These are phyloP conservation scores for Spongiforma sp. DNA, from an alignment of 1,284 basidiomycete genomes.

Conservation along the genomic window DNA sequence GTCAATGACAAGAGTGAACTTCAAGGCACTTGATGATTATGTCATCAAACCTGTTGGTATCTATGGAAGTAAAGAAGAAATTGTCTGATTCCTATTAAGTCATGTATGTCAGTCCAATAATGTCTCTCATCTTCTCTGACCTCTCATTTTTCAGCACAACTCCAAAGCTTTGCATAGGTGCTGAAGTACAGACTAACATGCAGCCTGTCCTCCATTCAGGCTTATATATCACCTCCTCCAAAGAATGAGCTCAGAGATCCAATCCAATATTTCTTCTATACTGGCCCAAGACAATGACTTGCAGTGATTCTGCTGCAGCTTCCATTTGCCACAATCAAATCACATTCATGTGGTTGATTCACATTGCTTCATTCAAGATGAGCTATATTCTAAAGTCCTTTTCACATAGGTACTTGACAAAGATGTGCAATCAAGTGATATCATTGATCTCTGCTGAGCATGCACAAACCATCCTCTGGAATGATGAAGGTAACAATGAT, in stretches of 20 bases:
- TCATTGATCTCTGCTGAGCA: conserved; percentile 54
- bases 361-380: background rate
- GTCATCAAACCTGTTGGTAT: conserved; percentile 55
- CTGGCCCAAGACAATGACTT: conserved; percentile 67
- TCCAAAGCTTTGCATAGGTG: conserved; percentile 28
- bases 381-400: background rate
- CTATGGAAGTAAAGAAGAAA: conserved; percentile 57
- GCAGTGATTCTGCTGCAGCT: conserved; percentile 54
- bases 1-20: conserved; percentile 58
- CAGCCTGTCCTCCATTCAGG: conserved; percentile 51
- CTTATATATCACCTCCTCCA: conserved; percentile 47
- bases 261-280: conserved; percentile 53
- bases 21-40: conserved; percentile 50
- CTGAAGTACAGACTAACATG: conserved; percentile 21
- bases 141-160: conserved; percentile 13
- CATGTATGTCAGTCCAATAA: conserved; percentile 35
- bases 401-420: conserved; percentile 54
- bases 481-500: conserved; percentile 40
- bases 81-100: conserved; percentile 49
- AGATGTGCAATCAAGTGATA: conserved; percentile 57
- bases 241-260: conserved; percentile 4
- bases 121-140: background rate
- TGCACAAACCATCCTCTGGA: conserved; percentile 48
- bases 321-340: conserved; percentile 56
- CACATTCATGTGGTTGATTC: conserved; percentile 63